Conservation (phyloP, 768 basidiomycete species). For the Mycena alexandri region DNA sequence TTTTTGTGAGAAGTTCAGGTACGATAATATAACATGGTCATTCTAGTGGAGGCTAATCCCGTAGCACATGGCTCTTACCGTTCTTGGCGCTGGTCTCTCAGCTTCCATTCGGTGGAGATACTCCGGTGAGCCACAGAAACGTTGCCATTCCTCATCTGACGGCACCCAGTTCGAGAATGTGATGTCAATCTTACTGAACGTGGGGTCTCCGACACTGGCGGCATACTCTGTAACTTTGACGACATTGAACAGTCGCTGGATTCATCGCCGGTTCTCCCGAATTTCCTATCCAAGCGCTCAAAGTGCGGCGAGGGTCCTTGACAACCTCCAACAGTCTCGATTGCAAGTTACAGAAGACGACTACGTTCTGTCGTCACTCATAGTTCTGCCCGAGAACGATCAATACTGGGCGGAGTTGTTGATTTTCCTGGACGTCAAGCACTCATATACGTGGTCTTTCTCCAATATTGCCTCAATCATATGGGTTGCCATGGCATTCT, state of each 20-base stretch:
- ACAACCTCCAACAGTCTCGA: too few relatives aligned
- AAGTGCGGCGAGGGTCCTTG: too few relatives aligned
- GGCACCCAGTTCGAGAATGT: not conserved
- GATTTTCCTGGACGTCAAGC: not conserved
- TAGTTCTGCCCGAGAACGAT: conserved; percentile 8
- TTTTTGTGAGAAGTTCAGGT: not conserved
- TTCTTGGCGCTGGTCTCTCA: not conserved
- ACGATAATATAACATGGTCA: not conserved
- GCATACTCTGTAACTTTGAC: conserved; percentile 8
- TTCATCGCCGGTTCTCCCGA: not conserved
- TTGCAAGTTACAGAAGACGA: not conserved
- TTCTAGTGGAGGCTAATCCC: not conserved
- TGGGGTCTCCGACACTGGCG: conserved; percentile 8
- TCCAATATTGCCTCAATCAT: conserved; percentile 2
- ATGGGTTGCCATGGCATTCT: conserved; percentile 4
- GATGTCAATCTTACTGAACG: conserved; percentile 4
- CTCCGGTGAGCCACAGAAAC: not conserved
- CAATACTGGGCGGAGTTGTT: not conserved
- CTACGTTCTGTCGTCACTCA: not conserved
- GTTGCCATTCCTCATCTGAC: not conserved
- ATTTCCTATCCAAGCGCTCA: conserved; percentile 4
- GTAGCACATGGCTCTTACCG: not conserved
- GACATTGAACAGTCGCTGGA: conserved; percentile 5
- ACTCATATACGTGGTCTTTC: conserved; percentile 7
- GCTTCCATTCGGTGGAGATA: not conserved